These are phyloP conservation scores for Vaccinium vitisidaea DNA, from an alignment of 148 eudicot genomes.

Conservation along the genomic window DNA sequence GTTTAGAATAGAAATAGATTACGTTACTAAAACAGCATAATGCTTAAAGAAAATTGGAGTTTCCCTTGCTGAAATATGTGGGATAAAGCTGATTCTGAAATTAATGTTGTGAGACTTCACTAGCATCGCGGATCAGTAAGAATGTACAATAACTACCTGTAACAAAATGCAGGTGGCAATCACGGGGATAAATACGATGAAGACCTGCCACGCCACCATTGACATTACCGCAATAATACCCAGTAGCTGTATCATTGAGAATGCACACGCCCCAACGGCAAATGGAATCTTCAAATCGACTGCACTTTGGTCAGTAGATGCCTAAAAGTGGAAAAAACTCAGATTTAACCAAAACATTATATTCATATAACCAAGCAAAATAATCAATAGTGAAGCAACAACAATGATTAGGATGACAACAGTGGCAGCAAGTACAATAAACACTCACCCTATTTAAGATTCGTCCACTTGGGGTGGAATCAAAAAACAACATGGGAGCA, in stretches of 20 bases:
- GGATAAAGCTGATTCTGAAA: neutral
- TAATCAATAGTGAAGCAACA: neutral
- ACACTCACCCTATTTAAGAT: conserved; percentile 49
- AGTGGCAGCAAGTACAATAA: neutral
- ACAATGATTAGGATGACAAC: neutral
- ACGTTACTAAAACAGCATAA: neutral
- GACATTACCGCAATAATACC: conserved; percentile 54
- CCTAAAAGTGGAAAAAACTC: conserved; percentile 29
- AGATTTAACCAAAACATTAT: neutral
- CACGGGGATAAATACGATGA: conserved; percentile 48
- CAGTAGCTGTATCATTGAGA: conserved; percentile 46
- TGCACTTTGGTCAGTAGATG: conserved; percentile 61
- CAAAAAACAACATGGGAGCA: conserved; percentile 69
- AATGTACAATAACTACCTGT: conserved; percentile 33
- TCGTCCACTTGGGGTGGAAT: conserved; percentile 63
- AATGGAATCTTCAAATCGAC: conserved; percentile 40
- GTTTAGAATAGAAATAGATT: neutral
- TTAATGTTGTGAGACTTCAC: neutral
- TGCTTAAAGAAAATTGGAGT: neutral
- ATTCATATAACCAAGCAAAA: neutral
- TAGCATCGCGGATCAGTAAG: neutral
- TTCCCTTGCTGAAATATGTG: neutral
- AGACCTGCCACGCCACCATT: conserved; percentile 64
- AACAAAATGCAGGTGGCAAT: conserved; percentile 46
- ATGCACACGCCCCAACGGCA: conserved; percentile 36